Conservation (phyloP, 2,329 filamentous ascomycete species). For the Rutstroemia sp. region DNA sequence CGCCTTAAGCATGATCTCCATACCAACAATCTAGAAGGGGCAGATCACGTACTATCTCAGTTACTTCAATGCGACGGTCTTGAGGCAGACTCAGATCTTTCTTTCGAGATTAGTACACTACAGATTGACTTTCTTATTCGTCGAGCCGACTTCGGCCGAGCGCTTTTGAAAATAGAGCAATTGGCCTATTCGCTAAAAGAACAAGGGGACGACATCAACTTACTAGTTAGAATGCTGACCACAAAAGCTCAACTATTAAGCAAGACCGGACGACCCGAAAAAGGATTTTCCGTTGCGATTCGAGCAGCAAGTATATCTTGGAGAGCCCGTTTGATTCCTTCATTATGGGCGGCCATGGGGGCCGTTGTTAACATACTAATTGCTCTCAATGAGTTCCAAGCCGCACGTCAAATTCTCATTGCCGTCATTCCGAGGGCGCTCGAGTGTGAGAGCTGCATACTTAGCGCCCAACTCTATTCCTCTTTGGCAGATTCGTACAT, state of each 20-base stretch:
- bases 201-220: constrained; percentile 51
- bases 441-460: constrained; percentile 48
- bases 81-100: constrained; percentile 50
- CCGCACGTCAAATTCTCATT: constrained; percentile 47
- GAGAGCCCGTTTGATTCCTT: constrained; percentile 48
- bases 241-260: constrained; percentile 54
- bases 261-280: constrained; percentile 51
- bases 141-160: constrained; percentile 42
- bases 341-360: constrained; percentile 53
- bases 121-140: constrained; percentile 53
- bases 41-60: constrained; percentile 48
- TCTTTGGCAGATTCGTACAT: constrained; percentile 57
- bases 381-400: constrained; percentile 51
- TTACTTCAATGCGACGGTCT: constrained; percentile 36
- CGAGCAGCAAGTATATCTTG: constrained; percentile 57
- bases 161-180: constrained; percentile 46
- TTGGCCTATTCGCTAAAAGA: constrained; percentile 43
- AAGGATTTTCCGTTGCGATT: constrained; percentile 58
- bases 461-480: constrained; percentile 51
- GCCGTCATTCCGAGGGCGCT: constrained; percentile 57
- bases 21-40: constrained; percentile 46
- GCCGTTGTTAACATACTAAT: constrained; percentile 50
- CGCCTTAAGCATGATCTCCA: constrained; percentile 57
- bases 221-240: constrained; percentile 52
- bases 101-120: constrained; percentile 49